These are phyloP conservation scores for Aspergillus oerlinghausenensis DNA, from an alignment of 2,329 filamentous ascomycete species.

Conservation along the genomic window DNA sequence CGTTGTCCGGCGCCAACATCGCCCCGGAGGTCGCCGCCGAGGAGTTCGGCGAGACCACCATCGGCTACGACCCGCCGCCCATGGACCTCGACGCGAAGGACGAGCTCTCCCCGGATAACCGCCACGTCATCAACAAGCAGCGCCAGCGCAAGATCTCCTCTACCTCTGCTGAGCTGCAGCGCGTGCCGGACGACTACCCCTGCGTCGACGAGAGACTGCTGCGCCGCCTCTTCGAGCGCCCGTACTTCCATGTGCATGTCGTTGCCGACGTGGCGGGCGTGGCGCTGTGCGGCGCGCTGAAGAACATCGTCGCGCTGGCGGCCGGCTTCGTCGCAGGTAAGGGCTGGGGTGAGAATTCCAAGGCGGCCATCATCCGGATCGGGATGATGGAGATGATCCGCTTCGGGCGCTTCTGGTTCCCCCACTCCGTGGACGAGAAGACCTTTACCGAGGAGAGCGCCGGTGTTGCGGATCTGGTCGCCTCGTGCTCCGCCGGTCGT, in stretches of 20 bases:
- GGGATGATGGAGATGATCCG: slow-evolving; percentile 89
- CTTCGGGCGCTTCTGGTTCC: slow-evolving; percentile 57
- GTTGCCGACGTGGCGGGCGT: slow-evolving; percentile 57
- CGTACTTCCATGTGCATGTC: slow-evolving; percentile 90
- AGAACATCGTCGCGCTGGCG: slow-evolving; percentile 88
- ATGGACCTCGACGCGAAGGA: slow-evolving; percentile 67
- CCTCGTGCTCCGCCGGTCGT: slow-evolving; percentile 11
- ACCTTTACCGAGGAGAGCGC: slow-evolving; percentile 20
- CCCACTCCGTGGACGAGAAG: slow-evolving; percentile 11
- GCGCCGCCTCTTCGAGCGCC: slow-evolving; percentile 78
- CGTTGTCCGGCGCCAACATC: slow-evolving; percentile 87
- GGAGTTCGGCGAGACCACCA: slow-evolving; percentile 90
- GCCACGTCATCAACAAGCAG: slow-evolving; percentile 39
- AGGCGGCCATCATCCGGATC: slow-evolving; percentile 89
- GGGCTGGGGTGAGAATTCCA: slow-evolving; percentile 93
- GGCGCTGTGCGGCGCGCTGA: slow-evolving; percentile 73
- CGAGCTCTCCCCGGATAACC: slow-evolving; percentile 38
- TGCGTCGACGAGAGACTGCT: slow-evolving; percentile 75
- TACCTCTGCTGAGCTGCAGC: slow-evolving; percentile 62
- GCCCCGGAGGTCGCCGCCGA: slow-evolving; percentile 85
- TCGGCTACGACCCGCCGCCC: slow-evolving; percentile 83
- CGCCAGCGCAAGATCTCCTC: slow-evolving; percentile 60
- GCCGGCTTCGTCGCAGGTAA: slow-evolving; percentile 88
- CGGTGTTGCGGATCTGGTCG: slow-evolving; percentile 19
- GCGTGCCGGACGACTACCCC: slow-evolving; percentile 72